These are phyloP conservation scores for Aspergillus sp. DNA, from an alignment of 2,329 filamentous ascomycete genomes.

Conservation along the genomic window DNA sequence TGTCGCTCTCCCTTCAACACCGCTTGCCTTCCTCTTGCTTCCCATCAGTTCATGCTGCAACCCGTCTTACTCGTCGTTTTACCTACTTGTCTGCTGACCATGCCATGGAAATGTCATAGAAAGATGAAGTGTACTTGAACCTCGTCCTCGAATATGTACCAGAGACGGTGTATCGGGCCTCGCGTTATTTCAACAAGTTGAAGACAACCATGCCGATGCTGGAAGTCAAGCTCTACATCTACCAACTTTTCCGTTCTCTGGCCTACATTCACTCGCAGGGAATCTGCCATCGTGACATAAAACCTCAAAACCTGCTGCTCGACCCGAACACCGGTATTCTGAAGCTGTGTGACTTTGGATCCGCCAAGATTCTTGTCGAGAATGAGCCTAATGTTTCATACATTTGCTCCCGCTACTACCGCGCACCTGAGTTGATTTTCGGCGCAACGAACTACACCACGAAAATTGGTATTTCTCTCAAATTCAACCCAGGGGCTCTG, in stretches of 20 bases:
- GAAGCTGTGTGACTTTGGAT: constrained; percentile 98
- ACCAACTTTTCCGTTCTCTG: constrained; percentile 96
- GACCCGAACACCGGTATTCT: constrained; percentile 88
- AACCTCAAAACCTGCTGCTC: constrained; percentile 94
- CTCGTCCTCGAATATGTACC: constrained; percentile 97
- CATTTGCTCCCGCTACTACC: constrained; percentile 98
- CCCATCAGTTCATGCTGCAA: constrained; percentile 5
- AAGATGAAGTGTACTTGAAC: constrained; percentile 98
- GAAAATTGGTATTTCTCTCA: constrained; percentile 79
- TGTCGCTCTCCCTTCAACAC: constrained; percentile 33
- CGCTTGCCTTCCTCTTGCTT: background rate
- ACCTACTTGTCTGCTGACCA: constrained; percentile 12
- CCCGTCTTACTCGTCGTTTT: background rate
- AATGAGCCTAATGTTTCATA: constrained; percentile 99
- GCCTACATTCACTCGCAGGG: constrained; percentile 99
- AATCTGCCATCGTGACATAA: constrained; percentile 98
- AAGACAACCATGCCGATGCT: constrained; percentile 99
- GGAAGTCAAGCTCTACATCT: constrained; percentile 99
- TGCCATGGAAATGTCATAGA: constrained; percentile 53
- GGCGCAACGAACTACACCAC: constrained; percentile 99
- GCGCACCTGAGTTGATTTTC: constrained; percentile 96
- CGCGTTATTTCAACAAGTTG: constrained; percentile 99
- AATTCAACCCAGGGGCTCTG: background rate
- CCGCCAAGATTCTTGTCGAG: constrained; percentile 96
- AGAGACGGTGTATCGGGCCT: constrained; percentile 96